Base-by-base conservation (phyloP, 345 rosid species). In the Sonneratia alba region DNA sequence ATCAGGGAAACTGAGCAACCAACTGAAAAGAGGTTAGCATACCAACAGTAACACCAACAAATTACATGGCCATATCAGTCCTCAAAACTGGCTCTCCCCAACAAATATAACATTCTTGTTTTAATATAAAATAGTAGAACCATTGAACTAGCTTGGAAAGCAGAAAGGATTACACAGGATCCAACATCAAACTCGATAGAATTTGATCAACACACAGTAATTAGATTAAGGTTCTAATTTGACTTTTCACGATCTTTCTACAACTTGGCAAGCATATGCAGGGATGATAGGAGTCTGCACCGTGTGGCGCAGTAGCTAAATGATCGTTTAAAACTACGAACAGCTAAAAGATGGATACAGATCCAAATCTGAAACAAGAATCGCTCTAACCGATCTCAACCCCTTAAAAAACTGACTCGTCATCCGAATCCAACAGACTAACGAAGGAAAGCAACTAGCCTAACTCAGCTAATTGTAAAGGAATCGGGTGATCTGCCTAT, bases 391-490 rank as follows among this genome's bases (percentile, higher is more conserved):
- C 2, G 22, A 19, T 53, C 59, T 53, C 22, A 53, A 18, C 59
- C 2, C 22, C 64, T 8, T 27, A 3, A 0, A 22, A 22, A 22
- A 22, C 11, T n/a, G 32, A 59, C 15, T 55, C 64, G 5, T 59
- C 34, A 59, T 15, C 64, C 22, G 64, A 22, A 59, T 22, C 64
- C 64, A 0, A 59, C 62, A 2, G 64, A 24, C 24, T 24, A 59
- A 62, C 9, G 8, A 70, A 62, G 72, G 59, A 47, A 67, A 36
- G 14, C 3, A 42, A 45, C 47, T 27, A 59, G 63, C 63, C 57
- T 40, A 38, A 73, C 77, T 70, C 55, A 37, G 53, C 36, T 12
- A 70, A 53, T 64, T 66, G 75, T 68, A 55, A 34, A 22, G 36
- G 43, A 45, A 68, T 42, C 36, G 16, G 13, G 32, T 42, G 6